Base-by-base conservation (phyloP, 306 rosid genomes). In the Vigna mungo region DNA sequence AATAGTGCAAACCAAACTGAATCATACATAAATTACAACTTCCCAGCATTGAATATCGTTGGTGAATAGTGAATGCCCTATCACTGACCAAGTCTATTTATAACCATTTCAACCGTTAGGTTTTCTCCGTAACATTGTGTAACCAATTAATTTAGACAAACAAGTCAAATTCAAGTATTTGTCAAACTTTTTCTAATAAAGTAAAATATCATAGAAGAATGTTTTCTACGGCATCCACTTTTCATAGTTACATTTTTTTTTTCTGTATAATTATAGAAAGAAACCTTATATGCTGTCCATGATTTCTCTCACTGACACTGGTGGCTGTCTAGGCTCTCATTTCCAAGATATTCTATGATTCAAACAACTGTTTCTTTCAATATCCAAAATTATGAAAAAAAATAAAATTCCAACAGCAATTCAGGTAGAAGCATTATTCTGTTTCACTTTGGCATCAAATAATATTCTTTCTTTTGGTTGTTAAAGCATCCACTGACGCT, bases 391-490 rank as follows among this genome's bases (percentile, higher is more conserved):
- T 18, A 75, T 3, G 47, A 59, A 34, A 27, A 56, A 73, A 25
- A 2, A n/a, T n/a, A n/a, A 37, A 70, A 72, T 53, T 18, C 15
- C 4, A 72, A 71, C 25, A 25, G 16, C 61, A 61, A 81, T 41
- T 62, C 20, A 46, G 63, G 55, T 65, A 62, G 56, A 70, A 58
- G 65, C 76, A 36, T 76, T 71, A 54, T 72, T 17, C 71, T 52
- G 68, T 83, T 56, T 78, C 49, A 58, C 68, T 70, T 62, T 53
- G 78, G 81, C 47, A 71, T 68, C 34, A 30, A 30, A 34, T 68
- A 68, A 70, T 51, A 30, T 30, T 30, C 34, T 61, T 34, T 54
- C 6, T 43, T 53, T 41, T 32, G 25, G 34, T 47, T 32, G 43
- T 63, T 14, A 80, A 37, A 60, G 70, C 62, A 32, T 73, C 55